These are phyloP conservation scores for Lentithecium fluviatile DNA, from an alignment of 495 filamentous ascomycete genomes.

Conservation along the genomic window DNA sequence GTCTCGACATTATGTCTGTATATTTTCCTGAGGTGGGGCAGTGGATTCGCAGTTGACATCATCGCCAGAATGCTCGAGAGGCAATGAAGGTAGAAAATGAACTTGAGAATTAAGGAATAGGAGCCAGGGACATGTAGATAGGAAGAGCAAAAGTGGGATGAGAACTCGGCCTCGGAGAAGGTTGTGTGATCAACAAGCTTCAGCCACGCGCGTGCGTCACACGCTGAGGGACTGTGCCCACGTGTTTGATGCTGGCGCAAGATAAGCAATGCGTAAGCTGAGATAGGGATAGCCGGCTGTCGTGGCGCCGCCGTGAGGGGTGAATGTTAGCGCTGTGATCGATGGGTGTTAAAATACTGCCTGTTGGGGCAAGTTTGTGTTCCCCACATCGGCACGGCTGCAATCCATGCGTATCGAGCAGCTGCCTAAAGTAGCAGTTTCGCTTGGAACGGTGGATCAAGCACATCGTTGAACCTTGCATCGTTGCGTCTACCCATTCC, in stretches of 20 bases:
- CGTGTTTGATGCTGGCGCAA: background rate
- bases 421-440: constrained; percentile 2
- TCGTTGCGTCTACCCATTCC: no score
- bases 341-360: background rate
- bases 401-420: background rate
- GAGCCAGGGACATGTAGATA: background rate
- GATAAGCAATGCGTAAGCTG: background rate
- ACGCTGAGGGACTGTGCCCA: background rate
- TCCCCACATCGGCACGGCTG: no score
- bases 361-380: background rate
- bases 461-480: no score
- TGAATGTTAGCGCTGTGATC: background rate
- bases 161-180: background rate
- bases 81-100: background rate
- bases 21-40: constrained; percentile 29
- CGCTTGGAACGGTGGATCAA: background rate
- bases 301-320: background rate
- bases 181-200: background rate
- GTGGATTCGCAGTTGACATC: background rate
- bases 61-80: background rate
- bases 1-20: constrained; percentile 49
- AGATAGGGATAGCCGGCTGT: background rate
- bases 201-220: constrained; percentile 1
- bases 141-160: background rate
- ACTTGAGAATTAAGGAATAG: background rate